Percentiles rank a stretch among this genome's conserved stretches.
phyloP scores from a whole-genome alignment of 2,329 filamentous ascomycete species.

The Cladosporium austrohemisphaericum region DNA sequence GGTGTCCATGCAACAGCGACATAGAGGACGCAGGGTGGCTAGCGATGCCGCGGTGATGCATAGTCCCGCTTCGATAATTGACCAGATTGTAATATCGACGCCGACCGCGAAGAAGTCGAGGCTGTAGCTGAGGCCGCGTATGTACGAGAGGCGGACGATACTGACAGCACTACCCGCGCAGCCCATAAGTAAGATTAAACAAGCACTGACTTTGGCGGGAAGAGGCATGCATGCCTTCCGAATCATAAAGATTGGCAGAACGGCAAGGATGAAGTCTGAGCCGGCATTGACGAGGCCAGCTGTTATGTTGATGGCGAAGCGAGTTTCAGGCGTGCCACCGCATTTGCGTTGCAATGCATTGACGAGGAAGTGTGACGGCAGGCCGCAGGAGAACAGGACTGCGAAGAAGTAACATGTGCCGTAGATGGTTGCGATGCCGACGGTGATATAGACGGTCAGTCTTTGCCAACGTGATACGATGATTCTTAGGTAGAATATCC shows the following conservation, averaged over 20 bases:
- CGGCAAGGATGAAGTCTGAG: constrained; percentile 35
- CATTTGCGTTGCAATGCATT: constrained; percentile 23
- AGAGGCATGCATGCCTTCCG: constrained; percentile 40
- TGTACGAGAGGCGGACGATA: constrained; percentile 25
- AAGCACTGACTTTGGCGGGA: constrained; percentile 40
- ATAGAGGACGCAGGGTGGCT: constrained; percentile 33
- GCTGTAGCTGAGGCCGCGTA: constrained; percentile 20
- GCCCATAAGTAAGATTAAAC: constrained; percentile 39
- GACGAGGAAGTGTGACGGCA: constrained; percentile 22
- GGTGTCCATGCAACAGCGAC: constrained; percentile 21
- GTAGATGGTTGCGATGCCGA: constrained; percentile 33
- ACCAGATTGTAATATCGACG: constrained; percentile 30
- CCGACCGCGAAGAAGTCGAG: constrained; percentile 25
- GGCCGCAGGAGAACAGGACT: constrained; percentile 30
- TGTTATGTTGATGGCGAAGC: constrained; percentile 22
- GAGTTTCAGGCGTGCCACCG: constrained; percentile 14
- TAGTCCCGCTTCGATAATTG: constrained; percentile 34
- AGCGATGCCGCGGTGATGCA: constrained; percentile 34
- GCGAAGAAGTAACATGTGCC: constrained; percentile 33
- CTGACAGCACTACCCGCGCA: constrained; percentile 25
- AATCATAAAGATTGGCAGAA: constrained; percentile 40
- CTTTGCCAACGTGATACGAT: constrained; percentile 39
- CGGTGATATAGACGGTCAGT: constrained; percentile 25
- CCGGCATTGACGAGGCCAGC: constrained; percentile 34
- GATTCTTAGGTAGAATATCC: constrained; percentile 44